Percentiles rank a stretch among this genome's conserved stretches.
These are phyloP conservation scores for Panicum virgatum DNA, from an alignment of 202 grass and related monocot species.

Conservation along the genomic window DNA sequence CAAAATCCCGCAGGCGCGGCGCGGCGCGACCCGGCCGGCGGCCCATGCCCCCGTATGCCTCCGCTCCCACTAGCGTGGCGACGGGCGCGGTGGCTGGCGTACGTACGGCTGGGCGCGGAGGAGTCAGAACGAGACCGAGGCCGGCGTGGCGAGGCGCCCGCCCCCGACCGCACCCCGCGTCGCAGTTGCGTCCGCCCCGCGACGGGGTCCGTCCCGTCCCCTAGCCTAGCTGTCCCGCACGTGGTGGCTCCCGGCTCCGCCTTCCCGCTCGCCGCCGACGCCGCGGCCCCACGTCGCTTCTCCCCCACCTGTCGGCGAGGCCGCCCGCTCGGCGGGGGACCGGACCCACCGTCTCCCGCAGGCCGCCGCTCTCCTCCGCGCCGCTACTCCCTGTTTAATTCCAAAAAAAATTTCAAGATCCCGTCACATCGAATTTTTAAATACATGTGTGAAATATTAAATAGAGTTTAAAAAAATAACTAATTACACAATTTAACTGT, in stretches of 20 bases:
- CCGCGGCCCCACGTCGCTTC: background rate
- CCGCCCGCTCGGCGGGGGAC: background rate
- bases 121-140: conserved; percentile 19
- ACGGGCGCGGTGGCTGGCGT: background rate
- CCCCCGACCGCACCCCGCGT: conserved; percentile 38
- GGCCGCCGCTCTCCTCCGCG: background rate
- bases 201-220: conserved; percentile 1
- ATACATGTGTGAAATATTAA: too few relatives aligned
- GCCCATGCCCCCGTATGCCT: background rate
- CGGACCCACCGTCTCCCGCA: background rate
- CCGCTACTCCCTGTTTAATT: too few relatives aligned
- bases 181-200: conserved; percentile 11
- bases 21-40: background rate
- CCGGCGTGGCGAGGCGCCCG: background rate
- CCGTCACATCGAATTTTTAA: too few relatives aligned
- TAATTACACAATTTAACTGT: too few relatives aligned
- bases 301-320: conserved; percentile 11
- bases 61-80: background rate
- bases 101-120: background rate
- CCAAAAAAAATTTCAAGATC: too few relatives aligned
- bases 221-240: conserved; percentile 67
- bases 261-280: conserved; percentile 19
- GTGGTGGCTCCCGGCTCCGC: conserved; percentile 21
- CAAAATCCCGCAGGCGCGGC: background rate
- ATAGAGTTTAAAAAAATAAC: too few relatives aligned